Base-by-base conservation (phyloP, 2,329 filamentous ascomycete species). In the Fusarium sp. region DNA sequence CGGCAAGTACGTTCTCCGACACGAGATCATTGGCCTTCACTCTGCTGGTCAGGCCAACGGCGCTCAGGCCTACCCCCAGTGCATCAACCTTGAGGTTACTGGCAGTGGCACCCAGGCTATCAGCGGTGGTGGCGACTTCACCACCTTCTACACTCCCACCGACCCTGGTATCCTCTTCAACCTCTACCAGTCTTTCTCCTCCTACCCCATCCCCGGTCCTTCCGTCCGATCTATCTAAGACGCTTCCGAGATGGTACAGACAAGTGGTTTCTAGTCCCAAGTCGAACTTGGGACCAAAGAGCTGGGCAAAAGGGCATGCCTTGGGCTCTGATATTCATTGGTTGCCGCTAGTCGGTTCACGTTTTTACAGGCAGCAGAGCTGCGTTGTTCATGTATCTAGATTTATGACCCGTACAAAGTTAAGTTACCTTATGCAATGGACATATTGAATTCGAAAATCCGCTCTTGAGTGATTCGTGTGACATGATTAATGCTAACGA, bases 21-120 rank as follows among this genome's bases (percentile, higher is more conserved):
- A 87, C 77, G 87, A 89, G 79, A 86, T 88, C 76, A 85, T 88
- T 57, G 86, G 83, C 23, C 83, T 88, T 23, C 87, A 88, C 81
- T 81, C 81, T 33, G 86, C 82, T 17, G 82, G 79, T 7, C 71
- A 77, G 41, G 57, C 52, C 55, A 76, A 80, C 18, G 82, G 82
- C 59, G 85, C 85, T 4, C 85, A 87, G 77, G 80, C 81, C 60
- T 87, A 87, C 76, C 85, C 85, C n/a, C 84, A 86, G 80, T 87
- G 85, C 74, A 79, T 86, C 64, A 86, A 86, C 73, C 76, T 86
- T 44, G 79, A 83, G 73, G 80, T 87, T 52, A 82, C 80, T 49
- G 85, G 85, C 42, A 76, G 79, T 48, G 81, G 82, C 30, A 70
- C 75, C 1, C 67, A 67, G 13, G 63, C 64, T 12, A 74, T 80